Evolutionary conservation across 2,329 filamentous ascomycete genomes (phyloP).

Genomic region (Pseudodiploospora longispora): DNA sequence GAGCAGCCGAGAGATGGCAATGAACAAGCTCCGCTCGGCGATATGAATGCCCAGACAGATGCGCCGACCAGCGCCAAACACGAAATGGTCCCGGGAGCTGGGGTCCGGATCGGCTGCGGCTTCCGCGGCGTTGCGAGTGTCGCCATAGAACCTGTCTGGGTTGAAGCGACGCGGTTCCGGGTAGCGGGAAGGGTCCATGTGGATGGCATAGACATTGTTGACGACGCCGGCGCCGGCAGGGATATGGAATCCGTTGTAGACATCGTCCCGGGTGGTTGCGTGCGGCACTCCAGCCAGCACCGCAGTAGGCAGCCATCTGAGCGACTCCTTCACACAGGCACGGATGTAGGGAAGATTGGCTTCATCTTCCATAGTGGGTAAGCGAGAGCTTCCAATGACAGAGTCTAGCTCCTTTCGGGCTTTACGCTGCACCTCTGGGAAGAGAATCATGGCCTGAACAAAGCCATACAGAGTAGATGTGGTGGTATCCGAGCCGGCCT

Average conservation of each 20-base stretch:
- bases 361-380: conserved; percentile 36
- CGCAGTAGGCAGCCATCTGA: conserved; percentile 21
- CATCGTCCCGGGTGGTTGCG: conserved; percentile 3
- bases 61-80: conserved; percentile 47
- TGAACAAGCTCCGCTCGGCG: conserved; percentile 39
- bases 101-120: conserved; percentile 19
- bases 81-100: conserved; percentile 42
- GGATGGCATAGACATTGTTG: background rate
- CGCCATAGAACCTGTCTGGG: conserved; percentile 14
- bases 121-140: conserved; percentile 22
- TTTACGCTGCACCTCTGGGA: conserved; percentile 31
- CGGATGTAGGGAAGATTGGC: conserved; percentile 34
- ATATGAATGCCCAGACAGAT: conserved; percentile 52
- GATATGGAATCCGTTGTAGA: conserved; percentile 2
- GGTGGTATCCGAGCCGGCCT: conserved; percentile 15
- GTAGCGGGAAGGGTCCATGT: conserved; percentile 1
- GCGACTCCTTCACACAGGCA: conserved; percentile 20
- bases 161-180: conserved; percentile 6
- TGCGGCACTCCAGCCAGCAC: background rate
- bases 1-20: conserved; percentile 38
- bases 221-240: conserved; percentile 3
- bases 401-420: conserved; percentile 34
- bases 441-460: conserved; percentile 37
- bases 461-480: conserved; percentile 28
- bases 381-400: conserved; percentile 31